A percentile compares a stretch with the other conserved stretches of the same genome.
Evolutionary conservation across 805 yeast genomes (phyloP).

Genomic region (Metschnikowia orientalis): DNA sequence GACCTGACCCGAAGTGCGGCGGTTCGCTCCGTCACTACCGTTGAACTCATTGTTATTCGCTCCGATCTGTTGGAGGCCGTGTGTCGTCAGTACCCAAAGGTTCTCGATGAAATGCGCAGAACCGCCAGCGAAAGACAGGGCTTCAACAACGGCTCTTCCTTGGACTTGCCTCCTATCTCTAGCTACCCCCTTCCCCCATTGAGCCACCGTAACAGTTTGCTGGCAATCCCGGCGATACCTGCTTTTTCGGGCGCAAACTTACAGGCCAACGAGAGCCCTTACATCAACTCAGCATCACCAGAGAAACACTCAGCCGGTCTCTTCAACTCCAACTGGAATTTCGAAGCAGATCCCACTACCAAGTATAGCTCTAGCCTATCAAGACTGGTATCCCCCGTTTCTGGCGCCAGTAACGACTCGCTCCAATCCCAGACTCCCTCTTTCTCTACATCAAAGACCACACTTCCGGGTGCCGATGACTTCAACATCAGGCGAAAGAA

Average conservation of each 20-base stretch:
- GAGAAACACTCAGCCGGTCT: conserved; percentile 1
- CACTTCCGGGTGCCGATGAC: conserved; percentile 7
- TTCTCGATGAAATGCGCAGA: conserved; percentile 54
- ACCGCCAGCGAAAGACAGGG: conserved; percentile 53
- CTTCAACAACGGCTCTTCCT: conserved; percentile 10
- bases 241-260: background rate
- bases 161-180: background rate
- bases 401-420: conserved; percentile 13
- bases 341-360: conserved; percentile 2
- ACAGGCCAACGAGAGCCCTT: conserved; percentile 1
- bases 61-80: conserved; percentile 51
- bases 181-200: too few species aligned
- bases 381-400: conserved; percentile 17
- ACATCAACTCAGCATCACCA: background rate
- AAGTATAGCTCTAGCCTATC: conserved; percentile 1
- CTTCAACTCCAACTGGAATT: conserved; percentile 3
- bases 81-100: conserved; percentile 53
- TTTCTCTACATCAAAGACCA: conserved; percentile 6
- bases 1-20: conserved; percentile 51
- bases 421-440: background rate
- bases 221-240: too few species aligned
- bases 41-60: conserved; percentile 57
- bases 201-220: too few species aligned
- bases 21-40: conserved; percentile 56
- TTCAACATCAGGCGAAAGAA: conserved; percentile 12